Evolutionary conservation across 345 rosid genomes (phyloP), one percentile per base, ranked within the genome.

Genomic region (Conringia planisiliqua): DNA sequence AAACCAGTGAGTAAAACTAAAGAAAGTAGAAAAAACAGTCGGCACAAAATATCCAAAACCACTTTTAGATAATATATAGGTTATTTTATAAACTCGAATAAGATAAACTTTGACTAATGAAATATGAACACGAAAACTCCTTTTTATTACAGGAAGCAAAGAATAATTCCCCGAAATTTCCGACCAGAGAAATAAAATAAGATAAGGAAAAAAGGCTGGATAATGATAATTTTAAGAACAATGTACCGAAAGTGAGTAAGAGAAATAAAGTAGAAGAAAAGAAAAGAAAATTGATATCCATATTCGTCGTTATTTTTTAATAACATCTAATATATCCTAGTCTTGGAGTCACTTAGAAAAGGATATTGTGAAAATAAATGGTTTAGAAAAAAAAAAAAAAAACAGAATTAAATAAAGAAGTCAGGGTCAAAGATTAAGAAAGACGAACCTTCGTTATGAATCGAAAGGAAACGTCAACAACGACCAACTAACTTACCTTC

Each of bases 401-500:
- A 27, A 17, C 11, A 39, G 4, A 47, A 17, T 6, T 32, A 62
- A 56, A 18, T 5, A 35, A 35, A 16, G 4, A 62, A 39, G 16
- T 1, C 0, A 38, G 6, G 13, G 80, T 64, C 72, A 71, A 71
- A 77, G 80, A 77, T 12, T 5, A 76, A 43, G 79, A 76, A 62
- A 69, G 65, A 69, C 44, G 72, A 65, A 77, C 7, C 62, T 70
- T 77, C 76, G 67, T 71, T 7, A 63, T 47, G 76, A 63, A 29
- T 74, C 27, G 71, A 54, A 48, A 58, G 54, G 61, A 68, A 55
- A 70, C 75, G 76, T 77, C 72, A 71, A 48, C 76, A 48, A 77
- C 80, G 72, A 71, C 80, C 72, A 77, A 77, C 80, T 57, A 70
- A 77, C 80, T 71, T 77, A 71, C 76, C 80, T 77, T 70, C 80